Evolutionary conservation across 176 grass and related monocot genomes (phyloP).

Genomic region (Bothriochloa decipiens): DNA sequence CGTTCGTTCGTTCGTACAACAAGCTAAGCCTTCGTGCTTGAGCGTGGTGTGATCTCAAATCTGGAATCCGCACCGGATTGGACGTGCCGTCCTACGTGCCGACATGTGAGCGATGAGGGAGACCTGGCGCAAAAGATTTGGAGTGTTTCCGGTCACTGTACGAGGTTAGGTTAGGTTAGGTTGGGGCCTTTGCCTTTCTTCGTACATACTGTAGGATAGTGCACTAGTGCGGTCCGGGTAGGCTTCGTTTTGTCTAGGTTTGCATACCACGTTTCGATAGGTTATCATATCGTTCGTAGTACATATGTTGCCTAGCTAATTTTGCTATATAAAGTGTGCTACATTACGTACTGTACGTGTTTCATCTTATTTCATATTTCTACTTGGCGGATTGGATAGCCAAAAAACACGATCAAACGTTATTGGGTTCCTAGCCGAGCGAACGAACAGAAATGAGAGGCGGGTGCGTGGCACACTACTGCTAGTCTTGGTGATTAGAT

Average conservation of each 20-base stretch:
- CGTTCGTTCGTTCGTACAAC: not conserved
- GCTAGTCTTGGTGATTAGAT: too few relatives aligned
- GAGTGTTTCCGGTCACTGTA: slow-evolving; percentile 12
- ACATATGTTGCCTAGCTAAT: not conserved
- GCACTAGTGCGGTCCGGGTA: not conserved
- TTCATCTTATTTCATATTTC: not conserved
- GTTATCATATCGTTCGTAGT: not conserved
- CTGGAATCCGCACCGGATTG: not conserved
- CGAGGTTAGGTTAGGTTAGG: slow-evolving; percentile 19
- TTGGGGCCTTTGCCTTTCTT: not conserved
- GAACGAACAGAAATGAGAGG: too few relatives aligned
- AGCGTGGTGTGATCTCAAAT: not conserved
- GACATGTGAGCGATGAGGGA: not conserved
- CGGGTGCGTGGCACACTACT: too few relatives aligned
- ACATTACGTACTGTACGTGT: not conserved
- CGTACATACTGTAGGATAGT: not conserved
- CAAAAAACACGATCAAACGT: too few relatives aligned
- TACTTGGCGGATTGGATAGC: not conserved
- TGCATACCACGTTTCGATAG: too few relatives aligned
- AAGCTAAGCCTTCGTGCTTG: not conserved
- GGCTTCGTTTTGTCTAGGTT: not conserved
- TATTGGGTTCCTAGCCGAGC: too few relatives aligned
- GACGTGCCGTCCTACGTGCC: slow-evolving; percentile 3
- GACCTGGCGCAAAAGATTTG: not conserved
- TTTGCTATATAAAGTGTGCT: too few relatives aligned